Evolutionary conservation across 2,329 filamentous ascomycete genomes (phyloP), one percentile per base, ranked within the genome.

Genomic region (Diaporthe helianthi): DNA sequence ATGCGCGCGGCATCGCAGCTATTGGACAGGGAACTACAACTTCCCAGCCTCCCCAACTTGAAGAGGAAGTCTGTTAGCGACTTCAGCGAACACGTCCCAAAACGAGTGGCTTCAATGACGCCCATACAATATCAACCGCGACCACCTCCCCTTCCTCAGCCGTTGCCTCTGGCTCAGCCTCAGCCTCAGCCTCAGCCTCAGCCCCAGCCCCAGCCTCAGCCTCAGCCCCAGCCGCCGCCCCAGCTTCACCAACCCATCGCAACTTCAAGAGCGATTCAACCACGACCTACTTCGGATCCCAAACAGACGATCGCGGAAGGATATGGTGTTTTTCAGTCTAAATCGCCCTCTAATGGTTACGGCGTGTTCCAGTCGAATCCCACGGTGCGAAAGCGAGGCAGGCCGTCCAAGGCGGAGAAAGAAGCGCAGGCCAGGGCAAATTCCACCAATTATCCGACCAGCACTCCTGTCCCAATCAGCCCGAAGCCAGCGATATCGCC

Each of bases 331-430:
- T 68, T 65, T 58, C 49, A 70, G 44, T 64, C 73, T 38, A 71
- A 64, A 64, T 41, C 58, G 19, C 9, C 70, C 69, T 44, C 67
- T 72, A 58, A 74, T 66, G 26, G 74, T 66, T 33, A 72, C 33
- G 31, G 36, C n/a, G 68, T 68, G 10, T 72, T 70, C 24, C 71
- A 67, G 38, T 67, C 70, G 36, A 71, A 71, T 53, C 68, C 75
- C 36, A 66, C 74, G 4, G 69, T 67, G 53, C 74, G 77, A 10
- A 79, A 75, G 65, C 75, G 79, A 29, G 79, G 79, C 3, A 75
- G 79, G 19, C 79, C 79, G 0, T 77, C 78, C 19, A 79, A 78
- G 69, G 74, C 74, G 9, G 77, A 78, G 55, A 76, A 76, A 65
- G 72, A 75, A 41, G 75, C 76, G 12, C 75, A 74, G 13, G 74